A percentile compares a stretch with the other conserved stretches of the same genome.
phyloP scores from a whole-genome alignment of 2,329 filamentous ascomycete species.

The Trichoderma semiorbis region DNA sequence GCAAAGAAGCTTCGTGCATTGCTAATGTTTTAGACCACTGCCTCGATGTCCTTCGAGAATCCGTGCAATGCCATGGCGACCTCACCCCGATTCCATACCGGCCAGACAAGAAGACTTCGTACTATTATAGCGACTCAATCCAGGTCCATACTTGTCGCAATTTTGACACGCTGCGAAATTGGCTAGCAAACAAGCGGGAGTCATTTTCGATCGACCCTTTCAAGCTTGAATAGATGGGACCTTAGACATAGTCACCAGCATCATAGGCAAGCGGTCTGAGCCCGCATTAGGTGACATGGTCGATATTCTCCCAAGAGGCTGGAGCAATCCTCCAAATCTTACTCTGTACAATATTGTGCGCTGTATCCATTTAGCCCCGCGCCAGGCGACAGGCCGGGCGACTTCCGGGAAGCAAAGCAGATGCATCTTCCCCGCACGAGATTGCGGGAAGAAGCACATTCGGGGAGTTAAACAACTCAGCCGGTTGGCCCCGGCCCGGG shows the following conservation, averaged over 20 bases:
- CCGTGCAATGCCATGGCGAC: background rate
- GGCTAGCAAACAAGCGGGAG: background rate
- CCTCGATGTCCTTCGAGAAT: background rate
- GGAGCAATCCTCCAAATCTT: background rate
- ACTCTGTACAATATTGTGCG: background rate
- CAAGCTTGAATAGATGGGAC: background rate
- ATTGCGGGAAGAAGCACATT: background rate
- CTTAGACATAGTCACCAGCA: background rate
- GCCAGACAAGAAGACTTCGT: background rate
- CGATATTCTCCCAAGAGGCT: background rate
- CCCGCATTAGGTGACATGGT: background rate
- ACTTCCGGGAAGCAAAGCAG: background rate
- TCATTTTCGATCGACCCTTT: background rate
- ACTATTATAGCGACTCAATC: background rate
- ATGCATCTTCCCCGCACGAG: background rate
- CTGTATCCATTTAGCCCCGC: background rate
- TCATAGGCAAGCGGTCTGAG: background rate
- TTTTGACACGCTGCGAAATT: background rate
- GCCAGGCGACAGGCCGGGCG: background rate
- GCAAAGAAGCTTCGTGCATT: background rate
- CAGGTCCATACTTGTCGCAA: background rate
- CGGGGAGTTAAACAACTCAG: constrained; percentile 2
- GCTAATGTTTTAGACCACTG: background rate
- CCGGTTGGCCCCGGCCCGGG: background rate
- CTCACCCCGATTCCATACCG: background rate